These are phyloP conservation scores for Epichloe glyceriae DNA, from an alignment of 2,329 filamentous ascomycete genomes.

Conservation along the genomic window DNA sequence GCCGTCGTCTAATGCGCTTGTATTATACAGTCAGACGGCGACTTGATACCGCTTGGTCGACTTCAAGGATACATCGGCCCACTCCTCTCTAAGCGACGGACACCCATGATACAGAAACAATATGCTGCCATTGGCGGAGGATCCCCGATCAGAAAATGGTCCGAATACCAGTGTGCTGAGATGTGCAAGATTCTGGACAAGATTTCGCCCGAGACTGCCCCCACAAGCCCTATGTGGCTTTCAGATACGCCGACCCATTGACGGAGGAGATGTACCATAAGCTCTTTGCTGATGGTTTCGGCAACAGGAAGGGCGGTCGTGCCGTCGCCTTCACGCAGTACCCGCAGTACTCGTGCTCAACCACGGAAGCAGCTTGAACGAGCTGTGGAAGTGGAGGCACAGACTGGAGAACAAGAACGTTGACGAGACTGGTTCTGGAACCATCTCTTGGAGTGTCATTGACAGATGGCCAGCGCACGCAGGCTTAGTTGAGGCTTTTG, in stretches of 20 bases:
- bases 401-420: constrained; percentile 67
- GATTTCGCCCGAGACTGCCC: constrained; percentile 82
- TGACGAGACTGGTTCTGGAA: constrained; percentile 42
- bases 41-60: constrained; percentile 88
- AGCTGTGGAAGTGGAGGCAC: constrained; percentile 94
- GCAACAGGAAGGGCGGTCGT: constrained; percentile 74
- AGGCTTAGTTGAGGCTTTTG: constrained; percentile 83
- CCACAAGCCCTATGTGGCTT: constrained; percentile 97
- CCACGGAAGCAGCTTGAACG: constrained; percentile 89
- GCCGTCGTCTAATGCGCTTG: constrained; percentile 3
- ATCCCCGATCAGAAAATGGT: constrained; percentile 98
- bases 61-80: constrained; percentile 85
- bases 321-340: constrained; percentile 98
- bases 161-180: constrained; percentile 80
- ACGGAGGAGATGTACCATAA: constrained; percentile 87
- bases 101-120: constrained; percentile 92
- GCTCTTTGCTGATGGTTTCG: constrained; percentile 80
- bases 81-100: constrained; percentile 72
- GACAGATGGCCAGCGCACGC: constrained; percentile 92
- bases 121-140: constrained; percentile 92
- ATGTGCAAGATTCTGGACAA: constrained; percentile 97
- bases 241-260: constrained; percentile 84
- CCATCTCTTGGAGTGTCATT: constrained; percentile 93
- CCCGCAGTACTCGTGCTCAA: constrained; percentile 95
- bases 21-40: constrained; percentile 60